phyloP scores from a whole-genome alignment of 169 alveolate genomes.

The Cryptosporidium ubiquitum region DNA sequence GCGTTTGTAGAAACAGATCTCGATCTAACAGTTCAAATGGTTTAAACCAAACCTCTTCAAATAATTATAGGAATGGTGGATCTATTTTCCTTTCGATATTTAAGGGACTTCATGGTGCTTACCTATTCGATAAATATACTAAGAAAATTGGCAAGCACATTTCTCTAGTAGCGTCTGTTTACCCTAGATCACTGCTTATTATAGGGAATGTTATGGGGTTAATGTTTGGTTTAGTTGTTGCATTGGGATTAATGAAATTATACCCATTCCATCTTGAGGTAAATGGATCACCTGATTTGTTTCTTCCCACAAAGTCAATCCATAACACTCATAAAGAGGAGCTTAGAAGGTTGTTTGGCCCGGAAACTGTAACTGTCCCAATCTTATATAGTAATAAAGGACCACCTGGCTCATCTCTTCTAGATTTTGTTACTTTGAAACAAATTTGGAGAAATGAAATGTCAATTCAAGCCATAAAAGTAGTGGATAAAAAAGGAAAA shows the following conservation, averaged over 20 bases:
- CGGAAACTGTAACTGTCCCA: constrained; percentile 40
- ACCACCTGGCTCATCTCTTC: constrained; percentile 45
- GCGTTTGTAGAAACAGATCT: neutral
- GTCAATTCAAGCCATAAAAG: constrained; percentile 58
- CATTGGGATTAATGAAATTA: constrained; percentile 64
- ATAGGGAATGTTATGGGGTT: constrained; percentile 55
- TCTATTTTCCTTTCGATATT: neutral
- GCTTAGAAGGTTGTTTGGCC: constrained; percentile 36
- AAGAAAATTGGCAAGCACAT: constrained; percentile 51
- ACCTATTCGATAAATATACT: constrained; percentile 56
- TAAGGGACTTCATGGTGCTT: constrained; percentile 20
- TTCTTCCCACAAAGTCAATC: constrained; percentile 53
- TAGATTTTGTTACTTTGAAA: constrained; percentile 37
- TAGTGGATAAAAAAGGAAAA: constrained; percentile 51
- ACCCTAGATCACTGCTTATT: constrained; percentile 59
- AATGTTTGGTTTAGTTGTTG: constrained; percentile 59
- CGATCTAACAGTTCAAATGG: neutral
- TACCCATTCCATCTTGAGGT: constrained; percentile 57
- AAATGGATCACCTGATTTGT: constrained; percentile 64
- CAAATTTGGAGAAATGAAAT: constrained; percentile 70
- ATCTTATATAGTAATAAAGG: constrained; percentile 68
- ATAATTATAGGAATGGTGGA: neutral
- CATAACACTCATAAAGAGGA: constrained; percentile 33
- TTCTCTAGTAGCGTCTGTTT: constrained; percentile 23
- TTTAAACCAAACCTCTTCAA: neutral